These are phyloP conservation scores for Penicillium taxi DNA, from an alignment of 495 filamentous ascomycete genomes.

Conservation along the genomic window DNA sequence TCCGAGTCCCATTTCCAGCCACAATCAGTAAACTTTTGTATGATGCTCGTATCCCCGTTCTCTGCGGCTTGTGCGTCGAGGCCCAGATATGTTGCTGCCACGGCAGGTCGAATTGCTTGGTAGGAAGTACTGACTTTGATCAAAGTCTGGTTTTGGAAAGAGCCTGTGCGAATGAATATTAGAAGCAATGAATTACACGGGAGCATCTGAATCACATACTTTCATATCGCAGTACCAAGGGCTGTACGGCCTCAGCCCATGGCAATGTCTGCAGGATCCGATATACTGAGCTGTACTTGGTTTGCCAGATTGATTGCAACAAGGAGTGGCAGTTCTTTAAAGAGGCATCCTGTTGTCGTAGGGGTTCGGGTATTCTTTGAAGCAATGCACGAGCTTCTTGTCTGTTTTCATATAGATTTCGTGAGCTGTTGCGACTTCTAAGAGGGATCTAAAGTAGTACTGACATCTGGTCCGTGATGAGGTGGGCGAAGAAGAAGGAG, in stretches of 20 bases:
- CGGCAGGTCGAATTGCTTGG: constrained; percentile 39
- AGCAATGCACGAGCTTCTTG: constrained; percentile 46
- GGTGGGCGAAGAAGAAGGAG: constrained; percentile 45
- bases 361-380: constrained; percentile 36
- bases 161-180: constrained; percentile 16
- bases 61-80: constrained; percentile 28
- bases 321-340: constrained; percentile 40
- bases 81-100: constrained; percentile 41
- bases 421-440: neutral
- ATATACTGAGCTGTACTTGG: constrained; percentile 37
- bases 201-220: constrained; percentile 18
- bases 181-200: neutral
- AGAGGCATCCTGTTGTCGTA: constrained; percentile 32
- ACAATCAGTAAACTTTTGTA: constrained; percentile 33
- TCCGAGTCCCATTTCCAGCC: constrained; percentile 43
- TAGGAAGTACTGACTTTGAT: constrained; percentile 41
- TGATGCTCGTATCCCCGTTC: constrained; percentile 22
- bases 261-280: constrained; percentile 31
- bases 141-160: constrained; percentile 43
- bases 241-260: constrained; percentile 35
- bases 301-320: constrained; percentile 44
- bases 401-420: constrained; percentile 16
- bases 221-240: constrained; percentile 37
- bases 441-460: constrained; percentile 1
- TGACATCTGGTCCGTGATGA: constrained; percentile 47